phyloP scores from a whole-genome alignment of 1,284 basidiomycete genomes.

The Dichomitus squalens region DNA sequence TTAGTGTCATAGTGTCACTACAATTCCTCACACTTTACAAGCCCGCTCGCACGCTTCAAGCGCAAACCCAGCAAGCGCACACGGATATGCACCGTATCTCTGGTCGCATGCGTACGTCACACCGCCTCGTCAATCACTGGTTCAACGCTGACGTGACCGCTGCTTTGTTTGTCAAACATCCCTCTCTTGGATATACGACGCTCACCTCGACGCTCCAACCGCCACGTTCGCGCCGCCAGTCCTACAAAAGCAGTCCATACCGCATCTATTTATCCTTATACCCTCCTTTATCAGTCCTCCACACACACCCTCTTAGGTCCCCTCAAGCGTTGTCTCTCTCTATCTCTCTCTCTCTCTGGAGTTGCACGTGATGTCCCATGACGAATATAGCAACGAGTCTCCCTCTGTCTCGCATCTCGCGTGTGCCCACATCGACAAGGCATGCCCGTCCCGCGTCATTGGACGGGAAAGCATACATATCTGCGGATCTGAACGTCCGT shows the following conservation, averaged over 20 bases:
- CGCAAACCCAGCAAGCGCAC: slow-evolving; percentile 9
- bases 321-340: slow-evolving; percentile 14
- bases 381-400: slow-evolving; percentile 26
- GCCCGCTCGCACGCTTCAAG: not conserved
- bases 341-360: too few relatives aligned
- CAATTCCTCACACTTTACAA: slow-evolving; percentile 10
- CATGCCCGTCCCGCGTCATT: not conserved
- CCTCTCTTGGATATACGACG: not conserved
- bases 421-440: not conserved
- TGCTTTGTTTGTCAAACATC: not conserved
- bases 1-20: slow-evolving; percentile 13
- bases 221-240: not conserved
- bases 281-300: slow-evolving; percentile 15
- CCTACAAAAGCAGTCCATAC: slow-evolving; percentile 18
- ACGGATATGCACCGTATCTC: slow-evolving; percentile 1
- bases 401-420: not conserved
- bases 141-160: not conserved
- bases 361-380: slow-evolving; percentile 21
- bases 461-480: not conserved
- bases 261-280: slow-evolving; percentile 27
- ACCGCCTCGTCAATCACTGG: not conserved
- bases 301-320: slow-evolving; percentile 1
- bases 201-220: not conserved
- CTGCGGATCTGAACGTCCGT: not conserved
- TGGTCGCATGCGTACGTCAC: slow-evolving; percentile 23